A percentile compares a stretch with the other conserved stretches of the same genome.
phyloP scores from a whole-genome alignment of 768 basidiomycete genomes.

The Boletus speciosus region DNA sequence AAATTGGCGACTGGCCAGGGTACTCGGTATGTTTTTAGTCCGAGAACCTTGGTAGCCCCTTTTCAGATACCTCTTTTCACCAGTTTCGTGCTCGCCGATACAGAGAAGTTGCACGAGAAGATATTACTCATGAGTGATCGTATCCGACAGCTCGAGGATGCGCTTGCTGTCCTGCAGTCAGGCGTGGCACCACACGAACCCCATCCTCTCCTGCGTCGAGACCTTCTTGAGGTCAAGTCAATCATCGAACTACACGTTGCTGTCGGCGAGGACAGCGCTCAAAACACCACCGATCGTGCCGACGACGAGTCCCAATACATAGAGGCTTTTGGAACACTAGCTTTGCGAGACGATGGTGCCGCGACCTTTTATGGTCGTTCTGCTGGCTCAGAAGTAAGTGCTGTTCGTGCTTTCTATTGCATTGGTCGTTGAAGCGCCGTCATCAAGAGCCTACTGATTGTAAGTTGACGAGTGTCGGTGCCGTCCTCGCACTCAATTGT shows the following conservation, averaged over 20 bases:
- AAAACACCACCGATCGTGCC: constrained; percentile 25
- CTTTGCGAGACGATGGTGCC: constrained; percentile 65
- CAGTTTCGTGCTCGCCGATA: constrained; percentile 71
- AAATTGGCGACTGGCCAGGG: constrained; percentile 76
- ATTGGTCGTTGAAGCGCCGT: neutral
- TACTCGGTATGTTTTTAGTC: constrained; percentile 49
- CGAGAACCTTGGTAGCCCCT: neutral
- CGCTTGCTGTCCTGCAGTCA: constrained; percentile 53
- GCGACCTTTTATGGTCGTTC: constrained; percentile 72
- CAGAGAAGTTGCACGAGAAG: constrained; percentile 65
- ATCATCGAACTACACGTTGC: constrained; percentile 67
- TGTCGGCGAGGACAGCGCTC: constrained; percentile 36
- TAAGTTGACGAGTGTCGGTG: constrained; percentile 29
- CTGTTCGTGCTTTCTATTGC: constrained; percentile 24
- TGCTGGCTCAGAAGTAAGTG: constrained; percentile 65
- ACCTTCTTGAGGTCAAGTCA: constrained; percentile 63
- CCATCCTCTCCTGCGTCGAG: constrained; percentile 59
- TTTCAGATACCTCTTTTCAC: neutral
- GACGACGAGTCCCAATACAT: constrained; percentile 51
- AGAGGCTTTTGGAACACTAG: constrained; percentile 67
- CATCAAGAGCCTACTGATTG: constrained; percentile 52
- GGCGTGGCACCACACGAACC: constrained; percentile 42
- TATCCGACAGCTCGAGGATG: constrained; percentile 69
- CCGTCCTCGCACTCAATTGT: neutral
- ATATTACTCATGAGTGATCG: constrained; percentile 67